Conservation (phyloP, 805 yeast genomes). For the Isabelozyma rhagii region DNA sequence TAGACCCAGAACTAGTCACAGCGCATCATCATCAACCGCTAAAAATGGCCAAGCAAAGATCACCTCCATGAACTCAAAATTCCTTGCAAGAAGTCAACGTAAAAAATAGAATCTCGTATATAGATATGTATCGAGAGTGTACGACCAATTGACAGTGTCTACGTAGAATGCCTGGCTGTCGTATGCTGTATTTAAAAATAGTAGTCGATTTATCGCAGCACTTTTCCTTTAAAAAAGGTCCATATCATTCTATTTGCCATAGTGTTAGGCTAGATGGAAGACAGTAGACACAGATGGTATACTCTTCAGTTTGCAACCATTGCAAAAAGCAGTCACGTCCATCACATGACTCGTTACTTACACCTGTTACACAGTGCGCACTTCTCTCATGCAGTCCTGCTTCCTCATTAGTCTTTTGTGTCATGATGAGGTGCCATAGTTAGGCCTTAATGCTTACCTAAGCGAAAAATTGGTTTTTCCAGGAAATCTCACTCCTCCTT, state of each 20-base stretch:
- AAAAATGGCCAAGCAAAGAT: constrained; percentile 23
- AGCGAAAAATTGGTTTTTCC: neutral
- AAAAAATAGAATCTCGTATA: constrained; percentile 25
- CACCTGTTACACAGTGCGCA: neutral
- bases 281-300: no score
- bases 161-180: neutral
- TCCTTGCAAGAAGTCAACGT: constrained; percentile 55
- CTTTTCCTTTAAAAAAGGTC: no score
- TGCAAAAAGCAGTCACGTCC: no score
- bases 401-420: neutral
- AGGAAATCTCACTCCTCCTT: neutral
- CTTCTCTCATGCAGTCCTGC: neutral
- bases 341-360: no score
- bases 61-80: constrained; percentile 58
- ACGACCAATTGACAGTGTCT: neutral
- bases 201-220: no score
- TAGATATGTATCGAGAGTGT: neutral
- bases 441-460: neutral
- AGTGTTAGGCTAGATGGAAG: no score
- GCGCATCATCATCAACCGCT: neutral
- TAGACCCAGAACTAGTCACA: constrained; percentile 2
- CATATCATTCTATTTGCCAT: no score
- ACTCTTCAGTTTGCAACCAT: no score
- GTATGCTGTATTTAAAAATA: no score
- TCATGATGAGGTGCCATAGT: neutral